Evolutionary conservation across 2,329 filamentous ascomycete species (phyloP).

Genomic region (Colletotrichum abscissum): DNA sequence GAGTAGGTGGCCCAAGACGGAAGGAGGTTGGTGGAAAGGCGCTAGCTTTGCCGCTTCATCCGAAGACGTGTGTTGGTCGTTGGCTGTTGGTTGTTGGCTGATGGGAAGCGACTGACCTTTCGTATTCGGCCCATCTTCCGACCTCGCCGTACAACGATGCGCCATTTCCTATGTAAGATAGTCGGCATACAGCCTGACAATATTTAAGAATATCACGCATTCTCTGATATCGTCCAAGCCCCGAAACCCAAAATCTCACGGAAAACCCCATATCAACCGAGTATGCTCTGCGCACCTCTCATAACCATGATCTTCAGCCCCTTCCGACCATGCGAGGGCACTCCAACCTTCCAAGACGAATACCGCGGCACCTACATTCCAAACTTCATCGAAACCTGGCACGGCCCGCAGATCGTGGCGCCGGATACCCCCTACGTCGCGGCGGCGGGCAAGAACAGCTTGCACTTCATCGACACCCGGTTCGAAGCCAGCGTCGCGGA

Average conservation of each 20-base stretch:
- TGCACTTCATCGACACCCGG: slow-evolving; percentile 37
- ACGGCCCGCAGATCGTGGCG: slow-evolving; percentile 33
- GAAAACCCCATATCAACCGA: no score
- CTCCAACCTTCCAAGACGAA: slow-evolving; percentile 7
- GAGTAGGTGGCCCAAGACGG: not conserved
- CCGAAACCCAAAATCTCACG: no score
- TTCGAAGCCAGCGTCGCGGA: slow-evolving; percentile 18
- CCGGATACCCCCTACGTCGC: slow-evolving; percentile 36
- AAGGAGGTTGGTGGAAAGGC: not conserved
- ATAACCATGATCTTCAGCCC: not conserved
- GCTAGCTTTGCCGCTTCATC: slow-evolving; percentile 1
- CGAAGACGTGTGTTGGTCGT: not conserved
- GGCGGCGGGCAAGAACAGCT: slow-evolving; percentile 22
- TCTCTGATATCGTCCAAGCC: not conserved
- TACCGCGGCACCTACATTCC: slow-evolving; percentile 26
- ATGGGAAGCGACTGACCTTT: not conserved
- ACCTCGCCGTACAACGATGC: not conserved
- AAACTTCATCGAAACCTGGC: slow-evolving; percentile 18
- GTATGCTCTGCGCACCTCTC: not conserved
- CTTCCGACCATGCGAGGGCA: not conserved
- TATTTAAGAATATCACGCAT: not conserved
- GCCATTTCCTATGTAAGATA: no score
- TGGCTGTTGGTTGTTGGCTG: not conserved
- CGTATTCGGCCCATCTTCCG: not conserved
- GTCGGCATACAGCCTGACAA: no score